Evolutionary conservation across 2,329 filamentous ascomycete species (phyloP), one percentile per base, ranked within the genome.

Genomic region (Hortaea werneckii): DNA sequence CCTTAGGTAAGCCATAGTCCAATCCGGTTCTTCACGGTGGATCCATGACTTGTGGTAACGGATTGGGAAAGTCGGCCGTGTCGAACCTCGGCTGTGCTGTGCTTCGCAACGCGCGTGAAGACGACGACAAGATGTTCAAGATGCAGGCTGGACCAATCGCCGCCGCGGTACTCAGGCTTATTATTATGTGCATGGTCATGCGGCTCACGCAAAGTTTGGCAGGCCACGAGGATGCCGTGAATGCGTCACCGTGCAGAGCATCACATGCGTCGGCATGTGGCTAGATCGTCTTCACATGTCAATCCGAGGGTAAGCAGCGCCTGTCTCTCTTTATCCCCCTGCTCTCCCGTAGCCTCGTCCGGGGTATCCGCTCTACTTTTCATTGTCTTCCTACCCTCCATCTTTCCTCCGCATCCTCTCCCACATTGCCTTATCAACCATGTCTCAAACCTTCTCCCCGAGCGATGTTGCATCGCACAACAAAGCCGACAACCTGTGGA

Each of bases 391-490:
- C 9, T n/a, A 10, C 20, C 12, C 32, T 29, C 26, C 35, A 40
- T 39, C 26, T 20, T 20, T 20, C 20, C 7, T 37, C 34, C 37
- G 44, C 41, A 42, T 35, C 35, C 13, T 43, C 39, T 40, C 29
- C 12, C 30, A 29, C 40, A 32, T 40, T n/a, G n/a, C n/a, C n/a
- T n/a, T 37, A 4, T n/a, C 26, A 59, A 76, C 48, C 59, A 98
- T 98, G 92, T 85, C 89, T 42, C 85, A 92, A 71, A 83, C 79
- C 29, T 95, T 95, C 66, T 84, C 82, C 45, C 76, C 81, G 54
- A 78, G 78, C 72, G 89, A 95, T 65, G 90, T 98, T 52, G 82
- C 89, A 64, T 80, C 85, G 69, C 89, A 96, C 69, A 95, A 87
- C 76, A 95, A 90, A 72, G 68, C 82, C 40, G 80, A 87, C 62